Base-by-base conservation (phyloP, 768 basidiomycete species). In the Boletus rex-veris region DNA sequence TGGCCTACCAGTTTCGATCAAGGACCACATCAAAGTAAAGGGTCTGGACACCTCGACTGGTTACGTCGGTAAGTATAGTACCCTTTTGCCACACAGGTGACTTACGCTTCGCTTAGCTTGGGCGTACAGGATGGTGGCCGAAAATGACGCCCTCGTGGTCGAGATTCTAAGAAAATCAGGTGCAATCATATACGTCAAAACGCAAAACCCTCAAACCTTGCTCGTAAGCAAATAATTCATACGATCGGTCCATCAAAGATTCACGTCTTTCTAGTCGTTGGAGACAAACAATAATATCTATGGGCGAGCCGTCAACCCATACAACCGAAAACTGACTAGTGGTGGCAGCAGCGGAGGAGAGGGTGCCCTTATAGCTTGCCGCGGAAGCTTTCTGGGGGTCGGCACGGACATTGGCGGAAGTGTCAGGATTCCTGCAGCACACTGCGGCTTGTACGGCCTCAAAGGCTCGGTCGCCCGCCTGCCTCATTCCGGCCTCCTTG, bases 261-360 rank as follows among this genome's bases (percentile, higher is more conserved):
- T 69, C 31, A 64, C 14, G 11, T 44, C 40, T 28, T 36, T 52
- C 54, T 52, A 82, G 79, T 73, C 78, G 4, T 65, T 81, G 43
- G 81, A 83, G 48, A 79, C 77, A 24, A 73, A 81, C 60, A 82
- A 80, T 56, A 79, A 81, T 45, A 47, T 70, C 16, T 72, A 69
- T 52, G 93, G 92, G 0, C 76, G 81, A 19, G 80, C 87, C 1
- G 68, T 75, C 16, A 93, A 93, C 64, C 93, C 93, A 0, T 77
- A 74, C 68, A 81, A 81, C 64, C 72, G 73, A 45, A 64, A 63
- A 1, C 59, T 76, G 36, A 75, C 74, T 24, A 59, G 70, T 14
- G 78, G 78, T 36, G 78, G 79, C 21, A 79, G 77, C 46, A 77
- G 75, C 30, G 78, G 78, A 35, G 78, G 78, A 30, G 78, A 80